Evolutionary conservation across 345 rosid genomes (phyloP), one percentile per base, ranked within the genome.

Genomic region (Eutrema japonicum): DNA sequence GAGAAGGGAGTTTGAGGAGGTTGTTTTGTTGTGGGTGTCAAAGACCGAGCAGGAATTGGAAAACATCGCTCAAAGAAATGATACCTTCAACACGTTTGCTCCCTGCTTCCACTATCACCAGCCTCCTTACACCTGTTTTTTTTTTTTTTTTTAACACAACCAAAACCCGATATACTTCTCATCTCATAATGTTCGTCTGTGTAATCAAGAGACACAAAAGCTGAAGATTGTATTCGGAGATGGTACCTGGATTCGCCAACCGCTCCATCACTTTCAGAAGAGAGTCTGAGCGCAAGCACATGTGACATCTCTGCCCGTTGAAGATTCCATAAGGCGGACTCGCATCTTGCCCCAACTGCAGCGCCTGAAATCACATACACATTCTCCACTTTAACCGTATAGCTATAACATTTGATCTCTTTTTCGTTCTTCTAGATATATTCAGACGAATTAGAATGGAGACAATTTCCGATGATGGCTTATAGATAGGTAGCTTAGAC

Each of bases 81-180:
- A 88, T 82, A 67, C 95, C 97, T 87, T 91, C 88, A 10, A 90
- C 96, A 10, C 96, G 96, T 79, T 84, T 90, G 87, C 90, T 90
- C 49, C 96, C 96, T 33, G 90, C 88, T 76, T 90, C 96, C 78
- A 90, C 96, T 43, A 88, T 82, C 66, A 90, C 80, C 42, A 90
- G 78, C 72, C 96, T 82, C 80, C 96, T 80, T 40, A 85, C 87
- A 70, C 91, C 93, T 90, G 81, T 30, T 50, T 40, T 12, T 49
- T 14, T 62, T 8, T 42, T 27, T 38, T 36, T 0, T n/a, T n/a
- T n/a, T n/a, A n/a, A 41, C 16, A 49, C 65, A 40, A 33, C 18
- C 66, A 14, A 53, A 30, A 38, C 64, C 10, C 18, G 32, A 11
- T n/a, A n/a, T 10, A 18, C 30, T 67, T 48, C 32, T 50, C 66